Evolutionary conservation across 1,139 yeast genomes (phyloP).

Genomic region (Zygosaccharomyces pseudobailii): DNA sequence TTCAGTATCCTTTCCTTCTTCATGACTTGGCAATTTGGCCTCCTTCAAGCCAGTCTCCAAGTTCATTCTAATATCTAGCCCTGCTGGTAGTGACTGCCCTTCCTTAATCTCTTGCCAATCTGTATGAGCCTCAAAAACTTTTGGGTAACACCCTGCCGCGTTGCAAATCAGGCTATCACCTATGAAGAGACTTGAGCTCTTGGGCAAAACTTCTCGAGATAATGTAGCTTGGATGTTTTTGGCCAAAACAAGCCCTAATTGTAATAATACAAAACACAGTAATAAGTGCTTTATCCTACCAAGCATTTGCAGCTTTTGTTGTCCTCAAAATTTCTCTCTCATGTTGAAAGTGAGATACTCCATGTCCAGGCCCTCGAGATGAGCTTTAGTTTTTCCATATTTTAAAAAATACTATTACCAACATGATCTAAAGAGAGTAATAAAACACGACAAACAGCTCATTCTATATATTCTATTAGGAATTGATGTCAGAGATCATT

Average conservation of each 20-base stretch:
- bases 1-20: constrained; percentile 9
- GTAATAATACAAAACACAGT: not conserved
- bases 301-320: not conserved
- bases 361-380: not conserved
- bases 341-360: not conserved
- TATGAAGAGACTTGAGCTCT: constrained; percentile 5
- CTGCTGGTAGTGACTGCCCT: constrained; percentile 71
- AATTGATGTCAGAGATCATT: not conserved
- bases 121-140: constrained; percentile 51
- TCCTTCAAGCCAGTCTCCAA: constrained; percentile 62
- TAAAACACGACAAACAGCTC: not conserved
- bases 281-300: not conserved
- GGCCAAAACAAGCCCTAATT: not conserved
- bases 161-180: constrained; percentile 40
- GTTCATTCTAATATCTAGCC: constrained; percentile 68
- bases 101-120: constrained; percentile 67
- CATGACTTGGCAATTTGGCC: constrained; percentile 51
- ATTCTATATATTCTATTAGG: not conserved
- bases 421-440: not conserved
- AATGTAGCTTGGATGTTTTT: constrained; percentile 1
- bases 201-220: constrained; percentile 2
- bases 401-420: not conserved
- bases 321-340: not conserved
- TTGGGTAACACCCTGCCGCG: constrained; percentile 57
- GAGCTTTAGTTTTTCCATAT: not conserved